Evolutionary conservation across 2,329 filamentous ascomycete genomes (phyloP).

Genomic region (Diaporthe vexans): DNA sequence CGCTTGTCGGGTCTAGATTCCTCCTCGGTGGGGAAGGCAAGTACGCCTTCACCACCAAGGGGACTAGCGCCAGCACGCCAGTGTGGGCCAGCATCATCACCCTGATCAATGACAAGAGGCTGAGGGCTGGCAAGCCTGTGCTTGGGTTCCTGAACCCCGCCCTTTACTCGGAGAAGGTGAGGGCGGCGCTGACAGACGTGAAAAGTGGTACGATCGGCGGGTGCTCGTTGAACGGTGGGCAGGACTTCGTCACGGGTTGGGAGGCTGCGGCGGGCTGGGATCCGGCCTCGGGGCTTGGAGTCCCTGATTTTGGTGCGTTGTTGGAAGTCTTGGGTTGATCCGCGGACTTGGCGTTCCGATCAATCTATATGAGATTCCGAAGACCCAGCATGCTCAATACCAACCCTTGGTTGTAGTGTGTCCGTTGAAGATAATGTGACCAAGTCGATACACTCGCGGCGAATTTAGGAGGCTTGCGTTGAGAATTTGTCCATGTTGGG

Average conservation of each 20-base stretch:
- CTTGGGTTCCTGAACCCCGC: slow-evolving; percentile 54
- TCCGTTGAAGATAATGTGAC: not conserved
- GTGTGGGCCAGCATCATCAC: slow-evolving; percentile 70
- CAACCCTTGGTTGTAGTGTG: not conserved
- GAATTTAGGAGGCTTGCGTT: no score
- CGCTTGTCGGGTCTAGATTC: slow-evolving; percentile 47
- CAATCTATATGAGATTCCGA: not conserved
- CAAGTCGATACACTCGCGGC: not conserved
- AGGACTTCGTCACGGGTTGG: slow-evolving; percentile 48
- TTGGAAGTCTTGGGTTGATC: slow-evolving; percentile 1
- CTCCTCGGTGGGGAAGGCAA: slow-evolving; percentile 44
- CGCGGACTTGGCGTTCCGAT: not conserved
- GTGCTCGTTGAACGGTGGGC: slow-evolving; percentile 40
- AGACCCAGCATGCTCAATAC: not conserved
- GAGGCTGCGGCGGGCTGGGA: slow-evolving; percentile 49
- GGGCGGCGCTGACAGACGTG: slow-evolving; percentile 50
- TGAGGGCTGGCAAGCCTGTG: slow-evolving; percentile 60
- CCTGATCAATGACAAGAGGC: slow-evolving; percentile 73
- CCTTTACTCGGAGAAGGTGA: slow-evolving; percentile 28
- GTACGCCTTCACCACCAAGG: slow-evolving; percentile 52
- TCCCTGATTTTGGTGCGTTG: slow-evolving; percentile 15
- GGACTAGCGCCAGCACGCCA: slow-evolving; percentile 70
- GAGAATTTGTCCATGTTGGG: no score
- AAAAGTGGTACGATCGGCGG: slow-evolving; percentile 49
- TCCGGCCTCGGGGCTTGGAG: slow-evolving; percentile 46